Evolutionary conservation across 176 grass and related monocot species (phyloP), one percentile per base, ranked within the genome.

Genomic region (Bolboschoenus planiculmis): DNA sequence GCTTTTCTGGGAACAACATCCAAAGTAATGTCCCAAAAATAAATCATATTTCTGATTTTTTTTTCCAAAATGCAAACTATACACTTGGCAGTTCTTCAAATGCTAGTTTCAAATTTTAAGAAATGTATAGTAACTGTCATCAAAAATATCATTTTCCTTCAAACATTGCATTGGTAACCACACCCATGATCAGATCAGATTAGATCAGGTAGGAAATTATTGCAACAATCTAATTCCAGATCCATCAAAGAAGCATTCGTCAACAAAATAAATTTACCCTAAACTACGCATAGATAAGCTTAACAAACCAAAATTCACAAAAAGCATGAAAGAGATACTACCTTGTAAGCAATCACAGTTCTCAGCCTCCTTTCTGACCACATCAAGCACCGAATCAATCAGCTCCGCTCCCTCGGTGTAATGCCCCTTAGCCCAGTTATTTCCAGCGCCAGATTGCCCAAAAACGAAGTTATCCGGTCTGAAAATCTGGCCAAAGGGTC

Each of bases 361-460:
- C 87, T 97, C 95, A 62, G 95, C 95, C 85, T 97, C 95, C 88
- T 94, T 97, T 82, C 95, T 90, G 3, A 97, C 95, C 56, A 97
- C 95, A 78, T 97, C 95, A 78, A 97, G 88, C 72, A 97, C 90
- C 21, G 95, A 85, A 73, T 97, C 95, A 71, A 97, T 94, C 51
- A 97, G 88, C 90, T 97, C 94, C 10, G 94, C 94, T 33, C 94
- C 94, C 86, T 97, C 94, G 77, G 94, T 97, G 81, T 97, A 97
- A 85, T 97, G 94, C 0, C 94, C 94, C 88, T 97, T 97, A 37
- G 92, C 94, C 94, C 94, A 97, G 87, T 97, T 97, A 84, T 97
- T 97, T 0, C 92, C 94, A 1, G 94, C 94, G 16, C 94, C 92
- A 62, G 91, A 94, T 85, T 97, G 94, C 6, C 94, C 92, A 83